phyloP scores from a whole-genome alignment of 2,329 filamentous ascomycete species.

The Alternaria gaisen region DNA sequence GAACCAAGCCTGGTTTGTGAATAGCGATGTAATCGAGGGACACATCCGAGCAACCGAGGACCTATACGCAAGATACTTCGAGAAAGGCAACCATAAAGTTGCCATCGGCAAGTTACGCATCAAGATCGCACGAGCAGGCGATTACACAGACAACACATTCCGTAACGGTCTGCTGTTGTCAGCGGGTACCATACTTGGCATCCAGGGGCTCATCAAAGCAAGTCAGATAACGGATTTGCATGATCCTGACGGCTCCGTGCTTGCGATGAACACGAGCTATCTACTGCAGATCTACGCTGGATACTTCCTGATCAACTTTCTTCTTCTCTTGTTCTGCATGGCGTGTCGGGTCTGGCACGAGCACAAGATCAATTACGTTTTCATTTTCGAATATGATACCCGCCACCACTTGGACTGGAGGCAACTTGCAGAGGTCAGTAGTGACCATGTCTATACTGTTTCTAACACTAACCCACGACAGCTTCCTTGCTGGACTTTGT shows the following conservation, averaged over 20 bases:
- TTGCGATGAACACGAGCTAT: constrained; percentile 53
- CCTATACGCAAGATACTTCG: constrained; percentile 93
- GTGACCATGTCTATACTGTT: rapidly evolving
- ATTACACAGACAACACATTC: constrained; percentile 68
- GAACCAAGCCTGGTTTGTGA: constrained; percentile 88
- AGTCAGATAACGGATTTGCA: constrained; percentile 35
- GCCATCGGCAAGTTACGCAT: constrained; percentile 86
- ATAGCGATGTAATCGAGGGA: constrained; percentile 82
- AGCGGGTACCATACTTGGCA: constrained; percentile 54
- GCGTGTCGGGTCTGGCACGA: constrained; percentile 84
- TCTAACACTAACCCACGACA: constrained; percentile 38
- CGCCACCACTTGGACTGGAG: constrained; percentile 89
- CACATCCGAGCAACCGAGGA: constrained; percentile 86
- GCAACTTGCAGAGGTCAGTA: constrained; percentile 74
- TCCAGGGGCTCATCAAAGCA: constrained; percentile 56
- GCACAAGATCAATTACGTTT: constrained; percentile 92
- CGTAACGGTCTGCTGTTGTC: constrained; percentile 62
- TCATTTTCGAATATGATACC: constrained; percentile 95
- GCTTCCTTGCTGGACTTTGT: constrained; percentile 84
- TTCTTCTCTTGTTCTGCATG: constrained; percentile 85
- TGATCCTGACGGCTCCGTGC: constrained; percentile 18
- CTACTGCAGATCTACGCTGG: constrained; percentile 88
- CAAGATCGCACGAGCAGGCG: constrained; percentile 66
- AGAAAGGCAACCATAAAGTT: constrained; percentile 90
- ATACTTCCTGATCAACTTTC: constrained; percentile 83